These are phyloP conservation scores for Penicillium vulpinum DNA, from an alignment of 2,329 filamentous ascomycete species.

Conservation along the genomic window DNA sequence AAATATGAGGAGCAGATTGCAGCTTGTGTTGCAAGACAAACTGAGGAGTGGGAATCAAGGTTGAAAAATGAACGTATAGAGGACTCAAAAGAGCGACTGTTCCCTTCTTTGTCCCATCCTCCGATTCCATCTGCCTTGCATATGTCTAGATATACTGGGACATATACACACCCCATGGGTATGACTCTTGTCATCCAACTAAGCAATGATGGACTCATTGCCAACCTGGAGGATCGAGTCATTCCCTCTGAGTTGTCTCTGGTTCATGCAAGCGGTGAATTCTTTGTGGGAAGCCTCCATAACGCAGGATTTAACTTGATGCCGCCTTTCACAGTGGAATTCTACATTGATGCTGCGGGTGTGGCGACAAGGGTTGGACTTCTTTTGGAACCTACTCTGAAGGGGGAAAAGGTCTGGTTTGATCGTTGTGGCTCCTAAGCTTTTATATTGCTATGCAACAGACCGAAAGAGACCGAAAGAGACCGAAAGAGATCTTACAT, in stretches of 20 bases:
- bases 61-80: background rate
- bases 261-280: slow-evolving; percentile 21
- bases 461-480: background rate
- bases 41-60: background rate
- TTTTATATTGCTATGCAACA: background rate
- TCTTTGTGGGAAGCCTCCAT: slow-evolving; percentile 14
- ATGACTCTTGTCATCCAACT: slow-evolving; percentile 5
- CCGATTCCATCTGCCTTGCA: slow-evolving; percentile 12
- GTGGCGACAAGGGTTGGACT: slow-evolving; percentile 10
- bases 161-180: slow-evolving; percentile 16
- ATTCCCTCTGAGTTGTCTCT: slow-evolving; percentile 4
- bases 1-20: slow-evolving; percentile 4
- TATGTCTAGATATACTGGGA: slow-evolving; percentile 18
- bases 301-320: background rate
- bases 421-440: background rate
- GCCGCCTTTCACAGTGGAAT: slow-evolving; percentile 13
- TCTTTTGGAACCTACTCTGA: slow-evolving; percentile 14
- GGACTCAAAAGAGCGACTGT: slow-evolving; percentile 10
- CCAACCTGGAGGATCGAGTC: slow-evolving; percentile 16
- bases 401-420: slow-evolving; percentile 22
- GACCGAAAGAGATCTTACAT: background rate
- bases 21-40: slow-evolving; percentile 3
- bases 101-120: slow-evolving; percentile 8
- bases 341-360: slow-evolving; percentile 14
- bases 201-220: background rate